A percentile compares a stretch with the other conserved stretches of the same genome.
These are phyloP conservation scores for Xylariales sp. DNA, from an alignment of 2,329 filamentous ascomycete genomes.

Conservation along the genomic window DNA sequence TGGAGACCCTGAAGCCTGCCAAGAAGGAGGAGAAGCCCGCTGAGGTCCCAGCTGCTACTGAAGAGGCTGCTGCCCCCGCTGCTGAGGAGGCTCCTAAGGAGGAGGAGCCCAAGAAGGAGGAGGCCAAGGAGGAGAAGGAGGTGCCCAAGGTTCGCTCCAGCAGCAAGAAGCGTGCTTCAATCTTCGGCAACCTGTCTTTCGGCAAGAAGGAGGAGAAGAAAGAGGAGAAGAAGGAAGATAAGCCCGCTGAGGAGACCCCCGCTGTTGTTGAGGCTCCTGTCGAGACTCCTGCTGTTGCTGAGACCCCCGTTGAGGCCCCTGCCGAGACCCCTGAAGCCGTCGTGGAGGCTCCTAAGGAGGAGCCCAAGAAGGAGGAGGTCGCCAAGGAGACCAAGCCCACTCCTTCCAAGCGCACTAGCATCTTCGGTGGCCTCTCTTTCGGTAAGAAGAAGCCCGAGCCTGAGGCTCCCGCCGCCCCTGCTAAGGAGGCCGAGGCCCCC, in stretches of 20 bases:
- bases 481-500: conserved; percentile 37
- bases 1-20: conserved; percentile 62
- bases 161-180: conserved; percentile 61
- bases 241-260: conserved; percentile 21
- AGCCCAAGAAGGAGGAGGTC: conserved; percentile 32
- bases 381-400: conserved; percentile 38
- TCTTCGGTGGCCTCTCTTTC: conserved; percentile 50
- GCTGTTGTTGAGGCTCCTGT: conserved; percentile 24
- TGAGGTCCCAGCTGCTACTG: conserved; percentile 33
- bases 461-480: conserved; percentile 35
- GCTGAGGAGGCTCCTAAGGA: conserved; percentile 28
- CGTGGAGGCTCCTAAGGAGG: conserved; percentile 27
- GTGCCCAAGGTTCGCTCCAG: conserved; percentile 59
- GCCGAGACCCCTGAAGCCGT: no score
- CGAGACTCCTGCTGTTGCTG: conserved; percentile 27
- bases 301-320: conserved; percentile 28
- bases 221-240: conserved; percentile 34
- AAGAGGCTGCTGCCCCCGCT: conserved; percentile 19
- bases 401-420: conserved; percentile 50
- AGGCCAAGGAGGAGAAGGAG: conserved; percentile 38
- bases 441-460: conserved; percentile 56
- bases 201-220: conserved; percentile 51
- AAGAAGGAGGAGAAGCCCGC: conserved; percentile 42
- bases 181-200: conserved; percentile 55
- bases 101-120: conserved; percentile 11